Conservation (phyloP, 495 filamentous ascomycete genomes). For the Wilcoxina mikolae region DNA sequence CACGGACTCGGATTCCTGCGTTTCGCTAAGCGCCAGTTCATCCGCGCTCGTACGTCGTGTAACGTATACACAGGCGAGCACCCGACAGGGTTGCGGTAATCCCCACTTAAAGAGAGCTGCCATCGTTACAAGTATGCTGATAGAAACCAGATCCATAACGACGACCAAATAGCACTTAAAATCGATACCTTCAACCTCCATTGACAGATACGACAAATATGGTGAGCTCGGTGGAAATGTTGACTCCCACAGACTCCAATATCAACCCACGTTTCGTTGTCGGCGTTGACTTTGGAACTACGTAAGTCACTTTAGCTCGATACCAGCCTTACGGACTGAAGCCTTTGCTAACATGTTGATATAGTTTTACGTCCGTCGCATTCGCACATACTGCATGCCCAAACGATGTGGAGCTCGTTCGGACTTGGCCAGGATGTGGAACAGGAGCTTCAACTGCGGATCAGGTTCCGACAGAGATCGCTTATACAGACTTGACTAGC, state of each 20-base stretch:
- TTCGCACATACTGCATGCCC: constrained; percentile 4
- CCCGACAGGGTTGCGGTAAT: too few relatives aligned
- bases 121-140: too few relatives aligned
- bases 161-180: neutral
- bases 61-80: too few relatives aligned
- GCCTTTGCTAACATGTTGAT: neutral
- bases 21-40: too few relatives aligned
- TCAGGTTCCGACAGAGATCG: constrained; percentile 51
- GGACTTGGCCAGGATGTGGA: constrained; percentile 63
- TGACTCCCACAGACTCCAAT: neutral
- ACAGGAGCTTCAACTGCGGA: constrained; percentile 35
- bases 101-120: too few relatives aligned
- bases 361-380: neutral
- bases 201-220: neutral
- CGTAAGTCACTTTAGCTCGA: too few relatives aligned
- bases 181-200: neutral
- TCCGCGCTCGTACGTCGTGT: too few relatives aligned
- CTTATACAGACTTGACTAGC: constrained; percentile 35
- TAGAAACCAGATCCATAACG: too few relatives aligned
- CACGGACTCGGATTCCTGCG: neutral
- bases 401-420: constrained; percentile 48
- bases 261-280: neutral
- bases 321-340: too few relatives aligned
- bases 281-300: constrained; percentile 7
- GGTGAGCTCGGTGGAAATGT: neutral